Base-by-base conservation (phyloP, 495 filamentous ascomycete genomes). In the Trichoderma parareesei region DNA sequence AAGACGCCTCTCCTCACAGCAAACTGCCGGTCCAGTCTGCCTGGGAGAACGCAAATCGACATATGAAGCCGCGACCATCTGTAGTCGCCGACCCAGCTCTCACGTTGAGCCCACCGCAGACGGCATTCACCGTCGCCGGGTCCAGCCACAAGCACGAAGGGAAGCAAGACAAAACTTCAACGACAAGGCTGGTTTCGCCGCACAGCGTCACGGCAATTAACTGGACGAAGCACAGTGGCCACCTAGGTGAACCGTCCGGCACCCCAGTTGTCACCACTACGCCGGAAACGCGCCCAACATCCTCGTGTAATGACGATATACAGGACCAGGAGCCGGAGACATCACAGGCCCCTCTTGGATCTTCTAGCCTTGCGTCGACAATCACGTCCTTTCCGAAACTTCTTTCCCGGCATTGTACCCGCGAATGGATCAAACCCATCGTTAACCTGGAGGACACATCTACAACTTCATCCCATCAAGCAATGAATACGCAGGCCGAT, bases 351-450 rank as follows among this genome's bases (percentile, higher is more conserved):
- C 37, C 53, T 14, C 20, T 57, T 57, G 53, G 33, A 13, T 14
- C 53, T 10, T 37, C 53, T 4, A 57, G 53, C 27, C 27, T 57
- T 35, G 53, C 53, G 7, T 57, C 53, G 4, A 35, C 53, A 20
- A 57, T 57, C 10, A 57, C 53, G 11, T 57, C 53, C 27, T 57
- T 57, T 57, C 53, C 53, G 53, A 57, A 57, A 57, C 53, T 57
- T 2, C 53, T 57, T 14, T 57, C 53, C 9, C 53, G 53, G 1
- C 53, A 57, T 38, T 57, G 53, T 38, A 57, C 53, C 27, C 53
- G 53, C 35, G 53, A 57, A 57, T 57, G 53, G 53, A 57, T 57
- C 53, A 57, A 57, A 27, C 53, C 53, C 9, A 20, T 57, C 1
- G 9, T 27, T 57, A 57, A 37, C 9, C 18, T 57, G 53, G 53